Conservation (phyloP, 2,329 filamentous ascomycete genomes). For the Rhytidhysteron rufulum region DNA sequence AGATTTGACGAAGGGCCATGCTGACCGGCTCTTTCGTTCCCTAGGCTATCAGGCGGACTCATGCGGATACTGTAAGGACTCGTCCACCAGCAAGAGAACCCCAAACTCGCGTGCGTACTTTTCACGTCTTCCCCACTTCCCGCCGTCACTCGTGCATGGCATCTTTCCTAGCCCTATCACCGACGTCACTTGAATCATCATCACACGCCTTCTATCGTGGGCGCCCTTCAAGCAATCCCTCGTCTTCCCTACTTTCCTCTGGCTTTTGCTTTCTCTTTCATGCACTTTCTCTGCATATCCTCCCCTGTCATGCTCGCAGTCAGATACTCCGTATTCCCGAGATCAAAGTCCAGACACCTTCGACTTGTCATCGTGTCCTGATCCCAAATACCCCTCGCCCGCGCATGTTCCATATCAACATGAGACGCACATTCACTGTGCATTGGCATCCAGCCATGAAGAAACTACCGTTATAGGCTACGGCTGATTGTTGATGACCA, state of each 20-base stretch:
- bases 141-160: conserved; percentile 18
- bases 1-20: conserved; percentile 11
- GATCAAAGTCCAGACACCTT: no score
- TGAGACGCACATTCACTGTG: background rate
- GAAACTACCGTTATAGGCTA: background rate
- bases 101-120: conserved; percentile 46
- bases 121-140: conserved; percentile 6
- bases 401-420: background rate
- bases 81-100: conserved; percentile 44
- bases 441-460: background rate
- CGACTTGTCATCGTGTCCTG: no score
- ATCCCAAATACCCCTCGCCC: background rate
- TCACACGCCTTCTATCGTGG: no score
- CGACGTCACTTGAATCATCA: no score
- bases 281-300: no score
- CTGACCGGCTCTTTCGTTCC: conserved; percentile 18
- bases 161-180: conserved; percentile 1
- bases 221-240: no score
- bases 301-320: background rate
- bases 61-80: conserved; percentile 50
- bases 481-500: conserved; percentile 37
- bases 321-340: background rate
- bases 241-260: no score
- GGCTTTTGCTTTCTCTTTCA: no score
- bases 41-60: conserved; percentile 47